Evolutionary conservation across 140 eudicot genomes (phyloP).

Genomic region (Oenanthe javanica): DNA sequence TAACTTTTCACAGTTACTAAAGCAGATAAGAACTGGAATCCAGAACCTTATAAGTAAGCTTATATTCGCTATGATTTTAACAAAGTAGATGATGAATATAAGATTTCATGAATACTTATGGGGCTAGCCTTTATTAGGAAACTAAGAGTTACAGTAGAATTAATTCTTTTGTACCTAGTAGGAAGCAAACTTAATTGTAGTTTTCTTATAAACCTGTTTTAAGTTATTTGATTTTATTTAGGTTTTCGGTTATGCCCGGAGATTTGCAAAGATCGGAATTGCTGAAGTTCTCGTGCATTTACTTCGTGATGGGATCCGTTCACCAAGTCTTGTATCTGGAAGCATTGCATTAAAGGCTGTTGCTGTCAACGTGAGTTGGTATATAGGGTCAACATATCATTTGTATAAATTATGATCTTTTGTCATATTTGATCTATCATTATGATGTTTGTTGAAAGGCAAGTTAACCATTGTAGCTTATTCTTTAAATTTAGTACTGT

Average conservation of each 20-base stretch:
- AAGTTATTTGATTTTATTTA: constrained; percentile 18
- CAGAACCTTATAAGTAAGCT: background rate
- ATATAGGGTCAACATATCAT: background rate
- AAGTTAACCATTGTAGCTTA: background rate
- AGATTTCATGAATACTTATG: background rate
- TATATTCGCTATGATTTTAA: background rate
- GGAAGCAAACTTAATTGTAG: background rate
- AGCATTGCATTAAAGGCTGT: constrained; percentile 84
- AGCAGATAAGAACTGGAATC: background rate
- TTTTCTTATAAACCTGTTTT: background rate
- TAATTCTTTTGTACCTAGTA: background rate
- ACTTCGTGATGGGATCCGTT: constrained; percentile 55
- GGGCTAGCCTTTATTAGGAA: background rate
- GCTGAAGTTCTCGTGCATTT: constrained; percentile 73
- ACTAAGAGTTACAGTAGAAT: background rate
- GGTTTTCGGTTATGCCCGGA: constrained; percentile 96
- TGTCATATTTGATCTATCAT: background rate
- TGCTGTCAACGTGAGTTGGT: constrained; percentile 78
- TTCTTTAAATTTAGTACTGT: background rate
- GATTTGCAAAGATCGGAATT: constrained; percentile 79
- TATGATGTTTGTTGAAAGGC: background rate
- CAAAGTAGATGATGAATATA: background rate
- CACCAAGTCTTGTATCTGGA: constrained; percentile 73
- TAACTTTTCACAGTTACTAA: background rate
- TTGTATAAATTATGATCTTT: background rate